These are phyloP conservation scores for Leccinum broughii DNA, from an alignment of 768 basidiomycete genomes.

Conservation along the genomic window DNA sequence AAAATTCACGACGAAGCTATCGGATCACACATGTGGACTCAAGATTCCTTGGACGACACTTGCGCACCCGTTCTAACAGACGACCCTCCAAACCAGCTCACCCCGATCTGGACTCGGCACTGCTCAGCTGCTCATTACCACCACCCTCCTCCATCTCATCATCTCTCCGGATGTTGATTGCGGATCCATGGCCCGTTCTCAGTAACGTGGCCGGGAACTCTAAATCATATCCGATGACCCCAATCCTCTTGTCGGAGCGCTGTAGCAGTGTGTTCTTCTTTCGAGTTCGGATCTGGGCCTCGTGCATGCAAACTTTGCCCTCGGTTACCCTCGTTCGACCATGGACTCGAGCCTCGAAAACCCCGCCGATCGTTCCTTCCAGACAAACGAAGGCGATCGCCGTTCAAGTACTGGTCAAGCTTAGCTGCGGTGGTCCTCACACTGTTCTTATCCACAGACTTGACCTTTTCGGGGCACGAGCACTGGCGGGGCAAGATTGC, in stretches of 20 bases:
- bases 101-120: slow-evolving; percentile 9
- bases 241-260: neutral
- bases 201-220: slow-evolving; percentile 10
- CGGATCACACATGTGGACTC: slow-evolving; percentile 9
- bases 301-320: slow-evolving; percentile 8
- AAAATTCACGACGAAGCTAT: slow-evolving; percentile 12
- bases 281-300: slow-evolving; percentile 13
- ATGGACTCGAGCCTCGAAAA: neutral
- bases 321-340: neutral
- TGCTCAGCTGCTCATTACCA: neutral
- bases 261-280: slow-evolving; percentile 10
- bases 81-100: slow-evolving; percentile 12
- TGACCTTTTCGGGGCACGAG: neutral
- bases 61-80: slow-evolving; percentile 13
- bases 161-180: slow-evolving; percentile 8
- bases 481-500: neutral
- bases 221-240: slow-evolving; percentile 7
- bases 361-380: neutral
- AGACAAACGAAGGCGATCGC: neutral
- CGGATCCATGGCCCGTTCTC: slow-evolving; percentile 5
- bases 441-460: neutral
- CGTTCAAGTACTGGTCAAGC: neutral
- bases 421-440: neutral
- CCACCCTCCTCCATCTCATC: neutral
- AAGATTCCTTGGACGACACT: slow-evolving; percentile 13